Evolutionary conservation across 2,329 filamentous ascomycete genomes (phyloP).

Genomic region (Gnomoniopsis sp.): DNA sequence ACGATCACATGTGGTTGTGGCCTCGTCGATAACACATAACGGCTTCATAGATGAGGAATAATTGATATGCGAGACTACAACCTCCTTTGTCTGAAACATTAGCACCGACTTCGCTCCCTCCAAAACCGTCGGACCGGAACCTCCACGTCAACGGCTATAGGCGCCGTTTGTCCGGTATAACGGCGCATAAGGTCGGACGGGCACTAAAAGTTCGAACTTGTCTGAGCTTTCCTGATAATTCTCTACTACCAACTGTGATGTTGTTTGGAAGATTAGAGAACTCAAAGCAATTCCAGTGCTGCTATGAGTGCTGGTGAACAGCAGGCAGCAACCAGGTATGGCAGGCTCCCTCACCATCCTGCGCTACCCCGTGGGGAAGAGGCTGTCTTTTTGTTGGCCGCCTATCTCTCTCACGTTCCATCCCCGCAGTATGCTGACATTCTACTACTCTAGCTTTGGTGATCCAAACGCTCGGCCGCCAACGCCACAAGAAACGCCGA

Average conservation of each 20-base stretch:
- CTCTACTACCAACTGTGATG: slow-evolving; percentile 13
- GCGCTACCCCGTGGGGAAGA: slow-evolving; percentile 4
- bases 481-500: slow-evolving; percentile 57
- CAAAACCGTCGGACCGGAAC: slow-evolving; percentile 6
- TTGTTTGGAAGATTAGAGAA: not conserved
- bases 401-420: slow-evolving; percentile 15
- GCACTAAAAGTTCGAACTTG: not conserved
- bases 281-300: slow-evolving; percentile 28
- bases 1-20: slow-evolving; percentile 1
- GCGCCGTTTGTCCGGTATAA: slow-evolving; percentile 10
- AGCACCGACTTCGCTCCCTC: slow-evolving; percentile 4
- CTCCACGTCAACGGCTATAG: slow-evolving; percentile 9
- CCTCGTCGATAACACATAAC: not conserved
- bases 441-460: slow-evolving; percentile 50
- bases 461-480: slow-evolving; percentile 59
- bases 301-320: slow-evolving; percentile 62
- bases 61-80: slow-evolving; percentile 11
- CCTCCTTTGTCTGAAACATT: slow-evolving; percentile 12
- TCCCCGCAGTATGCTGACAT: slow-evolving; percentile 33
- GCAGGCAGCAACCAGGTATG: slow-evolving; percentile 46
- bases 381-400: slow-evolving; percentile 14
- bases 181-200: slow-evolving; percentile 8
- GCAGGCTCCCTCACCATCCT: slow-evolving; percentile 9
- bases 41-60: slow-evolving; percentile 14
- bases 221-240: not conserved